Base-by-base conservation (phyloP, 805 yeast species). In the Zygosaccharomyces bailii region DNA sequence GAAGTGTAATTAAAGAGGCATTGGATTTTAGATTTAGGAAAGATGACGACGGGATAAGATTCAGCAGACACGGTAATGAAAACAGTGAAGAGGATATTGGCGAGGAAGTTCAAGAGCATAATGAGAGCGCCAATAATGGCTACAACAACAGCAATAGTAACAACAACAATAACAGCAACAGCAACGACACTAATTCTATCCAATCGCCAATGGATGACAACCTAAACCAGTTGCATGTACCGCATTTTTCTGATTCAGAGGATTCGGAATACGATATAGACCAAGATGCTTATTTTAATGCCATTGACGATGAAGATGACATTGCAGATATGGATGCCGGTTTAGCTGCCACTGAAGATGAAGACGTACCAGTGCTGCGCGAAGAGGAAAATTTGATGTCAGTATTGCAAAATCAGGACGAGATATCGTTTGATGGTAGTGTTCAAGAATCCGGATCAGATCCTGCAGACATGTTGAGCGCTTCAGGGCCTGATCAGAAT, bases 21-120 rank as follows among this genome's bases (percentile, higher is more conserved):
- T 53, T 55, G 43, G 60, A 61, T 16, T 62, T 57, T 32, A 56
- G 58, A 16, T 48, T 57, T 10, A 59, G 58, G 31, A 60, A 50
- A 30, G 57, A 57, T 25, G 67, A 53, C 13, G 58, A 51, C 20
- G 59, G 57, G 8, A 51, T 52, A 18, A 34, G 76, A 79, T 56
- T 70, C 81, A 51, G 49, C n/a, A 48, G 44, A 24, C 55, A 32
- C 4, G 48, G 48, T 27, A 46, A 49, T 25, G 50, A 35, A 69
- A 71, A 49, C 81, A 84, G 61, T 80, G 54, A 53, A 19, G 46
- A 56, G 48, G 53, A 57, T 37, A 41, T 46, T 11, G 54, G 57
- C 16, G 59, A 60, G 11, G 55, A 55, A 33, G 57, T 48, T 13
- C 50, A 50, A 27, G 56, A 52, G 11, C 48, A 48, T 5, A 44